Evolutionary conservation across 2,329 filamentous ascomycete genomes (phyloP), one percentile per base, ranked within the genome.

Genomic region (Aureobasidium sp.): DNA sequence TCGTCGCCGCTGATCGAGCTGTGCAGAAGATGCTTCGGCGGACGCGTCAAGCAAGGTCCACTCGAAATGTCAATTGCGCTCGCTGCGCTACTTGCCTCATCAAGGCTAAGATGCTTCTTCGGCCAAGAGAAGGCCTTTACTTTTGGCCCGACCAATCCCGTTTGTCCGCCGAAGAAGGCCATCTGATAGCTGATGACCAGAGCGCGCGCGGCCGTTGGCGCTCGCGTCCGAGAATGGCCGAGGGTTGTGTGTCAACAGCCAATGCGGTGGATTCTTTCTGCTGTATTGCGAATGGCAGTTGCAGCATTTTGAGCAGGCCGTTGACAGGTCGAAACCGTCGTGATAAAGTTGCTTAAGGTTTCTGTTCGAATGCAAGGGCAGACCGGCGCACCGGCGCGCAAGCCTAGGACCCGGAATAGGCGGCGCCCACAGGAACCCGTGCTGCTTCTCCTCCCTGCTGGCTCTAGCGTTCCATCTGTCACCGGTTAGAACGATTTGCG

Each of bases 271-370:
- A 34, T 32, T 25, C 42, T 41, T 50, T n/a, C 37, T 49, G 45
- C 21, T 50, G 50, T 59, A 59, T 59, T 50, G 57, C 57, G 41
- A 59, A 49, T 32, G 34, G 21, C 27, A 34, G n/a, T 41, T 44
- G 48, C 47, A 52, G 37, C 27, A 21, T 53, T 30, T 47, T n/a
- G n/a, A 61, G 27, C 39, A 29, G 48, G 30, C 41, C 57, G 49
- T 61, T 61, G 39, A n/a, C 39, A 61, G 59, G 37, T 25, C 39
- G 47, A 47, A 59, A 54, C 59, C 39, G 49, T 61, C 59, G 50
- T 55, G 49, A 61, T 54, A 61, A 48, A 61, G 59, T 54, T 61
- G 59, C 59, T 61, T 61, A 61, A 61, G 49, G 59, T 61, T 61
- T 61, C 27, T 53, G 42, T 50, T 59, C 25, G 42, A 47, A 54